Evolutionary conservation across 2,329 filamentous ascomycete species (phyloP), one percentile per base, ranked within the genome.

Genomic region (Calonectria montana): DNA sequence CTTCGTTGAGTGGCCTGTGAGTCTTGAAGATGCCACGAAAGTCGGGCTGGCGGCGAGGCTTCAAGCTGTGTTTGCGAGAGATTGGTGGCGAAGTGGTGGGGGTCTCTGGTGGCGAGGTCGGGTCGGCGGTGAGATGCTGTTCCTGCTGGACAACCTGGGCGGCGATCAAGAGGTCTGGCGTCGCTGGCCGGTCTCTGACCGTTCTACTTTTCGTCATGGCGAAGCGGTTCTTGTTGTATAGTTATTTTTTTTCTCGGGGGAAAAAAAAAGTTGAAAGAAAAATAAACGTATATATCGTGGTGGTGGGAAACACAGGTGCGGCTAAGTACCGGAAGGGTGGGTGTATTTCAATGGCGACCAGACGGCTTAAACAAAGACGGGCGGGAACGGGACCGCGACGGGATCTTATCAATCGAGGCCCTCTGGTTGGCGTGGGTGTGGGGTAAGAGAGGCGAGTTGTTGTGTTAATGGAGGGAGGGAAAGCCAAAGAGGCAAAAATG

Each of bases 51-150:
- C 79, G 80, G 16, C 78, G 79, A 53, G 79, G 80, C 73, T 79
- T 80, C 67, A 78, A 71, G 69, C 80, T 79, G 73, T 71, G 80
- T 71, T 82, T 83, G 75, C 81, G 82, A 63, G 79, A 75, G 71
- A 81, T 78, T 35, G 79, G 77, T 68, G 83, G 82, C 67, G 82
- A 82, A 41, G 82, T 81, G 47, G 84, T 86, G 64, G 86, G 87
- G 47, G 86, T 87, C 62, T 86, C 85, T 47, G 86, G 86, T 73
- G 86, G 87, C 76, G 87, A 88, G 68, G 86, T 84, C 65, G 85
- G 86, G 69, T 84, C 82, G 75, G 80, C 79, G 79, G 80, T 77
- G 76, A 76, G 77, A 68, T 73, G 73, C 65, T 82, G 80, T 69
- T 79, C 53, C 21, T 59, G 53, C 12, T 25, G n/a, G 21, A 2